Evolutionary conservation across 2,329 filamentous ascomycete genomes (phyloP).

Genomic region (Aspergillus spinulosporus): DNA sequence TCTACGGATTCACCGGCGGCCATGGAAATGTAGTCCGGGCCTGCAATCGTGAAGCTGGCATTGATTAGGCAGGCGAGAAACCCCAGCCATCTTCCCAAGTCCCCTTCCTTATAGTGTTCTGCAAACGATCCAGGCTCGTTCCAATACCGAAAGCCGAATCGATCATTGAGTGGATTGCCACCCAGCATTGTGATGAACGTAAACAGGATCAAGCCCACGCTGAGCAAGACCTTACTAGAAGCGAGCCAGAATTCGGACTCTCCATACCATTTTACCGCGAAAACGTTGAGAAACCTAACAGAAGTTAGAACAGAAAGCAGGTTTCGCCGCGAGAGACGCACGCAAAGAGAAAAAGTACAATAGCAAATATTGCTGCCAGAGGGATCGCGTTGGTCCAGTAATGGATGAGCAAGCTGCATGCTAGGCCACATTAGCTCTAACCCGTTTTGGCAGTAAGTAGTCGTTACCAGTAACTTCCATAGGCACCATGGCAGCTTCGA

Average conservation of each 20-base stretch:
- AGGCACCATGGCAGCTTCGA: conserved; percentile 52
- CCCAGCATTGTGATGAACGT: conserved; percentile 83
- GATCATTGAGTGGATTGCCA: conserved; percentile 71
- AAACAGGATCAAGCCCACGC: conserved; percentile 69
- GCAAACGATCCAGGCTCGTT: conserved; percentile 67
- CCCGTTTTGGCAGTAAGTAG: not conserved
- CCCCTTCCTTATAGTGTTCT: conserved; percentile 63
- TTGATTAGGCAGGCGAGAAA: conserved; percentile 74
- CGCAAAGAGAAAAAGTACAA: conserved; percentile 48
- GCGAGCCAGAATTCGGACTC: conserved; percentile 76
- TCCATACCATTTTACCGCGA: conserved; percentile 73
- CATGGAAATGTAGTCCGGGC: conserved; percentile 66
- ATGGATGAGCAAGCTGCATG: conserved; percentile 51
- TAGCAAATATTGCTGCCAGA: conserved; percentile 48
- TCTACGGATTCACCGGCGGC: conserved; percentile 70
- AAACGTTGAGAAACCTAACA: conserved; percentile 58
- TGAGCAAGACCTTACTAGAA: conserved; percentile 69
- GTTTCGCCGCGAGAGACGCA: conserved; percentile 23
- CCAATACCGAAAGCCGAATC: conserved; percentile 73
- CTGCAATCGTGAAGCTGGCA: conserved; percentile 67
- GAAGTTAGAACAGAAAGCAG: not conserved
- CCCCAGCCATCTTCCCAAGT: conserved; percentile 71
- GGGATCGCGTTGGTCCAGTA: conserved; percentile 53
- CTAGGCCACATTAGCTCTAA: conserved; percentile 19
- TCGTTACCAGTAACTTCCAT: conserved; percentile 48